Evolutionary conservation across 2,329 filamentous ascomycete species (phyloP).

Genomic region (Sporothrix mexicana): DNA sequence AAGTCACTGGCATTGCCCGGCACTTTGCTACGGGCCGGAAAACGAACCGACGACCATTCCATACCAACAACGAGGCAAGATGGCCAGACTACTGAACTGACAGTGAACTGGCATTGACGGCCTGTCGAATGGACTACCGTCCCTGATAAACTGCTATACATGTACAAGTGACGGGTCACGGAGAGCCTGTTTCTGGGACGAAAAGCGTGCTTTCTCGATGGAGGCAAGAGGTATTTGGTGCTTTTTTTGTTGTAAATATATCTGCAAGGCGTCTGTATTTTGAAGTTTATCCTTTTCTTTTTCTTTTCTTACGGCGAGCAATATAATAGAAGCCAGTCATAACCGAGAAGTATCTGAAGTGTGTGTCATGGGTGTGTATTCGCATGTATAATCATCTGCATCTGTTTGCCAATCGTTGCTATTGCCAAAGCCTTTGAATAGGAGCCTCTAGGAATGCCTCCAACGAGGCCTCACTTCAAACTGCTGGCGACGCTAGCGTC

Average conservation of each 20-base stretch:
- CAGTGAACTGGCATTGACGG: neutral
- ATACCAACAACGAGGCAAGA: neutral
- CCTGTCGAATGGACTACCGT: neutral
- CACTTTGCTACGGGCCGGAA: neutral
- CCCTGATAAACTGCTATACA: neutral
- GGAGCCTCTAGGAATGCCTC: neutral
- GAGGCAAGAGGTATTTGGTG: neutral
- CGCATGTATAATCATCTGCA: too few species aligned
- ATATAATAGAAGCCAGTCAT: constrained; percentile 2
- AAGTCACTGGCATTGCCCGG: neutral
- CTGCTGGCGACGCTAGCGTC: neutral
- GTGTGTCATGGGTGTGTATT: too few species aligned
- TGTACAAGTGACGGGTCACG: too few species aligned
- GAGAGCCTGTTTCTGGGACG: neutral
- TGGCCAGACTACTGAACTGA: neutral
- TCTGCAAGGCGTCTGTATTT: constrained; percentile 11
- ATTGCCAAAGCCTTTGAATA: neutral
- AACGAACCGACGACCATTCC: neutral
- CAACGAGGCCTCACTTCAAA: neutral
- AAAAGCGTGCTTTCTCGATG: too few species aligned
- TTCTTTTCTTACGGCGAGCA: neutral
- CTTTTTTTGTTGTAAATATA: constrained; percentile 8
- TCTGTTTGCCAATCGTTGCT: neutral
- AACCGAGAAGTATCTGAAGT: neutral
- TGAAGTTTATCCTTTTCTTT: neutral